These are phyloP conservation scores for Hypocrella siamensis DNA, from an alignment of 2,329 filamentous ascomycete genomes.

Conservation along the genomic window DNA sequence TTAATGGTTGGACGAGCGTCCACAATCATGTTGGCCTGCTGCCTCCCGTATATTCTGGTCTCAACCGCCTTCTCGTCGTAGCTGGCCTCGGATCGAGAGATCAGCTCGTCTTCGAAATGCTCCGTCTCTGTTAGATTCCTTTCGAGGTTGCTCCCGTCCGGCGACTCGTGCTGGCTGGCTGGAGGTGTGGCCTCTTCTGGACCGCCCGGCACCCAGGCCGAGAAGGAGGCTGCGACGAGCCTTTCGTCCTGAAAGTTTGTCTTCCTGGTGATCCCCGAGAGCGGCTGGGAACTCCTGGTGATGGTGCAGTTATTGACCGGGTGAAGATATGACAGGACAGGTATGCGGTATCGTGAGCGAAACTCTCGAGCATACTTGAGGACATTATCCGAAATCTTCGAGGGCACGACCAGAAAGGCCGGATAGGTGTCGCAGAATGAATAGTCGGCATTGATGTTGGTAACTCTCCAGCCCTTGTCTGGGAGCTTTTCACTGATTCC, in stretches of 20 bases:
- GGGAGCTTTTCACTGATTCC: conserved; percentile 71
- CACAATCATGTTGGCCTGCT: conserved; percentile 87
- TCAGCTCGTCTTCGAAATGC: conserved; percentile 52
- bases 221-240: conserved; percentile 82
- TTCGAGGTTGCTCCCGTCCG: conserved; percentile 18
- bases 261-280: conserved; percentile 73
- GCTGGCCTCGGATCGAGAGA: conserved; percentile 23
- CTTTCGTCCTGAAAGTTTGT: conserved; percentile 93
- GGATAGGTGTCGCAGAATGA: conserved; percentile 88
- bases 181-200: conserved; percentile 19
- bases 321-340: conserved; percentile 85
- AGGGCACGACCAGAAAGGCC: conserved; percentile 67
- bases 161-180: conserved; percentile 35
- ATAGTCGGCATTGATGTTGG: conserved; percentile 80
- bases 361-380: conserved; percentile 86
- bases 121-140: conserved; percentile 46
- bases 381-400: conserved; percentile 88
- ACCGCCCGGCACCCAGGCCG: conserved; percentile 15
- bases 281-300: conserved; percentile 82
- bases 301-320: conserved; percentile 95
- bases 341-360: conserved; percentile 77
- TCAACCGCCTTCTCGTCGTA: conserved; percentile 45
- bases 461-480: conserved; percentile 76
- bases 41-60: conserved; percentile 69
- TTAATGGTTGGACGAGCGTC: conserved; percentile 92